Base-by-base conservation (phyloP, 164 flowering plant genomes). In the Magnolia officinalis region DNA sequence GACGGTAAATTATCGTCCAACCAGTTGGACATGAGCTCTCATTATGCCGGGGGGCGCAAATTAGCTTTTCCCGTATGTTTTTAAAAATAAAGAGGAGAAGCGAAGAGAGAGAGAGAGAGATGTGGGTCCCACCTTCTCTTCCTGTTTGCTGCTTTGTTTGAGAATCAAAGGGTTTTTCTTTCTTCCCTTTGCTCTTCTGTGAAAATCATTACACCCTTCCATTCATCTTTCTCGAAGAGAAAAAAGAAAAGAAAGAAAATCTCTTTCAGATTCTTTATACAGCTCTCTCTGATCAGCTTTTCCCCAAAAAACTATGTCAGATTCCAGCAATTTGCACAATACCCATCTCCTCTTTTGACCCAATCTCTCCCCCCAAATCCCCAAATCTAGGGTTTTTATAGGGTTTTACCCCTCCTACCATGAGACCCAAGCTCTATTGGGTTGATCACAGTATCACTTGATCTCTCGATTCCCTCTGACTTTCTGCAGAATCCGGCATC, bases 311-410 rank as follows among this genome's bases (percentile, higher is more conserved):
- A 67, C 76, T 79, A 68, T 74, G 77, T 76, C 72, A 79, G 79
- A 58, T 77, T 74, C 79, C 78, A 78, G 75, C 80, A 72, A 78
- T 26, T 76, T 81, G 29, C 66, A 67, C 18, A 74, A 70, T 24
- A 66, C 67, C 77, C 68, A 21, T 74, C 72, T 72, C 16, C 65
- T 31, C 72, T 80, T 79, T 77, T 77, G 80, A 78, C 70, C 74
- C 16, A 20, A 19, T 37, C 55, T 51, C 20, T 59, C 24, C 23
- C 63, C 50, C 59, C n/a, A 14, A 26, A 68, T 71, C 73, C 21
- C 50, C 67, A 65, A 55, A 64, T 77, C 78, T 77, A 80, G 84
- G 86, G 82, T 76, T 83, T 87, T 84, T 74, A 72, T 83, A 78
- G 87, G 90, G 87, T 84, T 85, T 85, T 55, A 79, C 76, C 49